These are phyloP conservation scores for Neocatenulostroma microsporum DNA, from an alignment of 2,329 filamentous ascomycete species.

Conservation along the genomic window DNA sequence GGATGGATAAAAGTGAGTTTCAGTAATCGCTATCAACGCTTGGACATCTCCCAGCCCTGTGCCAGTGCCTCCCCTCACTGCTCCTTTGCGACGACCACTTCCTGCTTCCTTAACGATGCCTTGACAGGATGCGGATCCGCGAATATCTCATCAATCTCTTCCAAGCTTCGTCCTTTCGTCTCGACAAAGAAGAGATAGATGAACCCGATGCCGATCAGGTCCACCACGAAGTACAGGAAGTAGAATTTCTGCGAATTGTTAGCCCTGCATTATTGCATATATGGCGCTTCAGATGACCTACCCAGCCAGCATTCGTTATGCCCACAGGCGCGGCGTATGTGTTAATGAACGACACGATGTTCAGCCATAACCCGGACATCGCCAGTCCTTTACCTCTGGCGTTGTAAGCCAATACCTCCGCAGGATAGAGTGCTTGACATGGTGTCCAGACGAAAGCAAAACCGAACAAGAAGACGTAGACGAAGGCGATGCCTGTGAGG, in stretches of 20 bases:
- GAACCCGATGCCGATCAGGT: neutral
- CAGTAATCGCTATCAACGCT: too few species aligned
- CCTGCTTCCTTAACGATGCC: constrained; percentile 1
- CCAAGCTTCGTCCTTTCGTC: neutral
- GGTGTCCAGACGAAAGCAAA: constrained; percentile 3
- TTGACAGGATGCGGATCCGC: neutral
- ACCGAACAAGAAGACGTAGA: constrained; percentile 3
- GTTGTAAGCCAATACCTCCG: constrained; percentile 1
- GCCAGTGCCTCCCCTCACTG: too few species aligned
- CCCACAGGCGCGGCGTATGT: constrained; percentile 3
- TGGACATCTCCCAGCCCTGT: too few species aligned
- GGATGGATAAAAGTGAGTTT: too few species aligned
- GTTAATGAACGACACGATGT: constrained; percentile 2
- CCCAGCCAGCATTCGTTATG: neutral
- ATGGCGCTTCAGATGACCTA: neutral
- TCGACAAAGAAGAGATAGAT: constrained; percentile 3
- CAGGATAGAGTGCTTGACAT: constrained; percentile 1
- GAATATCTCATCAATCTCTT: constrained; percentile 8
- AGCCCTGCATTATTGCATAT: neutral
- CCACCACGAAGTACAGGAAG: constrained; percentile 1
- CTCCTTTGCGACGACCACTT: constrained; percentile 1
- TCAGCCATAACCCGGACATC: constrained; percentile 2
- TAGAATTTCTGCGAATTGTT: constrained; percentile 1
- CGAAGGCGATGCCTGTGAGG: constrained; percentile 2
- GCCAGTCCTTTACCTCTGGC: constrained; percentile 1